These are phyloP conservation scores for Tephrocybe sp. DNA, from an alignment of 768 basidiomycete genomes.

Conservation along the genomic window DNA sequence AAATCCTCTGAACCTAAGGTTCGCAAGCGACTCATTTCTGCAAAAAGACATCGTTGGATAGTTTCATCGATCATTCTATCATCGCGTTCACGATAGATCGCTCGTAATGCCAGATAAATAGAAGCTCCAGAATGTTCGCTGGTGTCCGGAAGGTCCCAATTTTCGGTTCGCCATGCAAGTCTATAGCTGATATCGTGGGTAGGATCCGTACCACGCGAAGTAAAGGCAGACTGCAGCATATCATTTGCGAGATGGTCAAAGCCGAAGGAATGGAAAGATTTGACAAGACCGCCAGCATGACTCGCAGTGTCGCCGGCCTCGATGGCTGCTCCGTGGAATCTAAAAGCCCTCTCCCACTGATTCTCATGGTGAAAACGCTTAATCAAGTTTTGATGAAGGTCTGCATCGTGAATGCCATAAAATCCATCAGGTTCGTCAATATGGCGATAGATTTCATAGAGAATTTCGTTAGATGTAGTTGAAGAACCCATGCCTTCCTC, in stretches of 20 bases:
- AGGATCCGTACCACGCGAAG: slow-evolving; percentile 21
- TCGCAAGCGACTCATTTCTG: slow-evolving; percentile 65
- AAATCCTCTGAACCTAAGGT: slow-evolving; percentile 76
- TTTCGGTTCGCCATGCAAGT: slow-evolving; percentile 91
- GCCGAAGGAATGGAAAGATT: slow-evolving; percentile 86
- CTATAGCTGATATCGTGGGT: slow-evolving; percentile 62
- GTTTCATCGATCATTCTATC: slow-evolving; percentile 40
- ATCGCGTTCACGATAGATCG: slow-evolving; percentile 79
- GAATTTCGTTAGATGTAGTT: slow-evolving; percentile 54
- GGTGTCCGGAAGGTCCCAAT: slow-evolving; percentile 88
- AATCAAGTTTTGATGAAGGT: slow-evolving; percentile 78
- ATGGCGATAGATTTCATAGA: slow-evolving; percentile 91
- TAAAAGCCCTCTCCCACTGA: slow-evolving; percentile 90
- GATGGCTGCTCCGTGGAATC: slow-evolving; percentile 81
- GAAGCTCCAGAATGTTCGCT: slow-evolving; percentile 46
- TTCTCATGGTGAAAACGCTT: slow-evolving; percentile 90
- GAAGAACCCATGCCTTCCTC: slow-evolving; percentile 37
- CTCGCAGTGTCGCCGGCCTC: slow-evolving; percentile 51
- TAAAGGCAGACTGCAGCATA: slow-evolving; percentile 46
- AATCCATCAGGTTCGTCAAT: slow-evolving; percentile 99
- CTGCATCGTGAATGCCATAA: slow-evolving; percentile 82
- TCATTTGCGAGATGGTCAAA: slow-evolving; percentile 85
- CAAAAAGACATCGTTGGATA: slow-evolving; percentile 47
- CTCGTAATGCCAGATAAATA: slow-evolving; percentile 77
- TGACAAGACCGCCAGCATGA: slow-evolving; percentile 64